Evolutionary conservation across 2,329 filamentous ascomycete genomes (phyloP).

Genomic region (Neodidymelliopsis sp.): DNA sequence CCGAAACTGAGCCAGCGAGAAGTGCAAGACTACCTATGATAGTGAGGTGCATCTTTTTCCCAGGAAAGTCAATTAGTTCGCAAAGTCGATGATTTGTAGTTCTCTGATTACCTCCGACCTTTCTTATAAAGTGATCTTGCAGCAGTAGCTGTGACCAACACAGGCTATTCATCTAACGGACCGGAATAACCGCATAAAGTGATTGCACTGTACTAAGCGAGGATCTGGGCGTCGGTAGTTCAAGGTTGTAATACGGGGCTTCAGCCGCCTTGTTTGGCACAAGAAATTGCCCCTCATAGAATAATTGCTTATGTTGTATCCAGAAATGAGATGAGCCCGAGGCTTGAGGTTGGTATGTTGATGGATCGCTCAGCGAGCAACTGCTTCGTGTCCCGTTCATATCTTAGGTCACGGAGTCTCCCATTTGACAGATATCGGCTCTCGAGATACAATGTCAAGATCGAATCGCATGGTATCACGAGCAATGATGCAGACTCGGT

Average conservation of each 20-base stretch:
- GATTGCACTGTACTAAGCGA: slow-evolving; percentile 20
- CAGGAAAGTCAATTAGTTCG: neutral
- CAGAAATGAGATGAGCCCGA: too few relatives aligned
- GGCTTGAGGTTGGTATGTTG: too few relatives aligned
- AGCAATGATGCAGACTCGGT: too few relatives aligned
- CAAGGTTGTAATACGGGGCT: neutral
- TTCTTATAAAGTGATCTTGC: slow-evolving; percentile 2
- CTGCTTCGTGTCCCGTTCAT: too few relatives aligned
- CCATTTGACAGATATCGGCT: too few relatives aligned
- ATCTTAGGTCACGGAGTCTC: too few relatives aligned
- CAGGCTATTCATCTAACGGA: slow-evolving; percentile 8
- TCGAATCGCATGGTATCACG: too few relatives aligned
- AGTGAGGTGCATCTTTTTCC: slow-evolving; percentile 32
- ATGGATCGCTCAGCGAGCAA: too few relatives aligned
- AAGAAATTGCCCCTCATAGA: too few relatives aligned
- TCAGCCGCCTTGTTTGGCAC: neutral
- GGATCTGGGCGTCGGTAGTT: neutral
- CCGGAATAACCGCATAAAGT: slow-evolving; percentile 14
- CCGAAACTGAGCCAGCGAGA: slow-evolving; percentile 33
- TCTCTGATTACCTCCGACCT: neutral
- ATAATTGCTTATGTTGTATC: too few relatives aligned
- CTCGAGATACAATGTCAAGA: too few relatives aligned
- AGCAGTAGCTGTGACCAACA: neutral
- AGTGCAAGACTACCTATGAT: slow-evolving; percentile 28
- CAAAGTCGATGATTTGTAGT: neutral